These are phyloP conservation scores for Wickerhamomyces alni DNA, from an alignment of 805 yeast genomes.

Conservation along the genomic window DNA sequence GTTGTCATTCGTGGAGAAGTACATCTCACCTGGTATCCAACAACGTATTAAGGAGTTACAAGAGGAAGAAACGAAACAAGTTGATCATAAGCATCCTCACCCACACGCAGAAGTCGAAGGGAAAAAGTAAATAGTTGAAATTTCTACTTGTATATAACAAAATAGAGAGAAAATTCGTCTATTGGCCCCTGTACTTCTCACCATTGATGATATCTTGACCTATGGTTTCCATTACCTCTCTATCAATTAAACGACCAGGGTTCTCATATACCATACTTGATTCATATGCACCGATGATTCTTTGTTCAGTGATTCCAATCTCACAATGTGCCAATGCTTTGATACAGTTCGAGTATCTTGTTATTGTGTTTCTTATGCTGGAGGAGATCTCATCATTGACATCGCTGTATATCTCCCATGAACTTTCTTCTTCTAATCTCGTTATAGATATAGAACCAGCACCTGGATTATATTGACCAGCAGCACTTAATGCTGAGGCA, in stretches of 20 bases:
- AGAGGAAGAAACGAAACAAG: constrained; percentile 5
- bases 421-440: constrained; percentile 83
- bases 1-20: constrained; percentile 44
- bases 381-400: constrained; percentile 67
- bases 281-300: constrained; percentile 81
- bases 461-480: constrained; percentile 44
- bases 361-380: constrained; percentile 62
- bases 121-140: background rate
- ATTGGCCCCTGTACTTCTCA: constrained; percentile 69
- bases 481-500: constrained; percentile 25
- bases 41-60: constrained; percentile 18
- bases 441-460: constrained; percentile 67
- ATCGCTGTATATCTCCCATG: constrained; percentile 94
- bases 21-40: constrained; percentile 33
- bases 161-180: background rate
- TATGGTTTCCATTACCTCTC: constrained; percentile 64
- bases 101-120: background rate
- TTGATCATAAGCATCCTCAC: background rate
- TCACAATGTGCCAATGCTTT: constrained; percentile 79
- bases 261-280: constrained; percentile 74
- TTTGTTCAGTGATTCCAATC: constrained; percentile 77
- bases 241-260: constrained; percentile 66
- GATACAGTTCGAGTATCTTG: constrained; percentile 81
- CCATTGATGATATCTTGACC: constrained; percentile 66
- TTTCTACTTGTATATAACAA: background rate